Evolutionary conservation across 768 basidiomycete species (phyloP).

Genomic region (Suillus alpinus): DNA sequence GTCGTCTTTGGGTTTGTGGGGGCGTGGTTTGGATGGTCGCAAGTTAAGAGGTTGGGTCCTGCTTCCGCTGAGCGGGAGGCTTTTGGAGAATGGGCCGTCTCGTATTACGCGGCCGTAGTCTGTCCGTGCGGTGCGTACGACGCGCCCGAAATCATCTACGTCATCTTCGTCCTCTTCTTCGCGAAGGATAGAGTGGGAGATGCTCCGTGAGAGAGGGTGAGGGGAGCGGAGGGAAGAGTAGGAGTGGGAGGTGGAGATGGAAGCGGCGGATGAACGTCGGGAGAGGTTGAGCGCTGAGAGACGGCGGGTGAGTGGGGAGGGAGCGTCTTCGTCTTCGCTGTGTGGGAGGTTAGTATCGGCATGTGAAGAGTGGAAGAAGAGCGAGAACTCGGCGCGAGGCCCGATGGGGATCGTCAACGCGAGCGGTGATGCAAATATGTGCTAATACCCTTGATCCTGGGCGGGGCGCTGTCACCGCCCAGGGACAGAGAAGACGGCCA

Average conservation of each 20-base stretch:
- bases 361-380: too few species aligned
- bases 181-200: constrained; percentile 30
- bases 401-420: not conserved
- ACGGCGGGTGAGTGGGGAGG: constrained; percentile 61
- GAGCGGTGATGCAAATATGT: too few species aligned
- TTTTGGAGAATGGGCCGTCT: not conserved
- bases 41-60: not conserved
- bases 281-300: constrained; percentile 56
- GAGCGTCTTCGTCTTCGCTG: constrained; percentile 74
- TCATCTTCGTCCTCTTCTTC: constrained; percentile 23
- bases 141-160: constrained; percentile 25
- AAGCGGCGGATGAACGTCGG: constrained; percentile 43
- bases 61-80: not conserved
- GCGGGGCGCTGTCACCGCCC: not conserved
- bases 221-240: constrained; percentile 4
- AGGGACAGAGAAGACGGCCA: constrained; percentile 7
- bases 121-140: not conserved
- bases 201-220: constrained; percentile 24
- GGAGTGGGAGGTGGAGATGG: constrained; percentile 26
- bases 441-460: not conserved
- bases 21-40: not conserved
- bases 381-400: not conserved
- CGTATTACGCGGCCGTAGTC: not conserved
- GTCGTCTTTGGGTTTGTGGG: not conserved
- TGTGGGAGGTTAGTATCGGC: constrained; percentile 3